Evolutionary conservation across 306 rosid species (phyloP).

Genomic region (Sindora glabra): DNA sequence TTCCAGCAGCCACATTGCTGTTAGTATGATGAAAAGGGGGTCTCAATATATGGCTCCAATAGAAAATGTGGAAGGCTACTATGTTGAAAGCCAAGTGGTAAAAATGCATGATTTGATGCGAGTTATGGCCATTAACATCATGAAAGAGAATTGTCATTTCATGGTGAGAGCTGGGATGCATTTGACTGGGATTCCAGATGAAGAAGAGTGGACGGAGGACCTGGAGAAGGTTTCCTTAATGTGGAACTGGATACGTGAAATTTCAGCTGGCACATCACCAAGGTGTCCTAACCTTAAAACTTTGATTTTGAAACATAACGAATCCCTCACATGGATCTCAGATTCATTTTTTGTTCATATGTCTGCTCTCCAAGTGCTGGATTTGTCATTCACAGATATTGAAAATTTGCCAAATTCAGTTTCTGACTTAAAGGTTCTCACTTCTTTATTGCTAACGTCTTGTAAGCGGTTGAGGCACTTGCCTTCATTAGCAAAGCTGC

Average conservation of each 20-base stretch:
- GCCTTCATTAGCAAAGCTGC: neutral
- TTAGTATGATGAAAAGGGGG: constrained; percentile 16
- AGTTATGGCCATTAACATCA: constrained; percentile 13
- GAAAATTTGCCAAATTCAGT: constrained; percentile 7
- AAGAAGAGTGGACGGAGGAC: constrained; percentile 10
- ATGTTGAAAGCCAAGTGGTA: neutral
- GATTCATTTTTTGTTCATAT: constrained; percentile 13
- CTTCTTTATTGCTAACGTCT: neutral
- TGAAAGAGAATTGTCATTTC: neutral
- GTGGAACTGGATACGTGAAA: constrained; percentile 4
- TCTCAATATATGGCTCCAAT: neutral
- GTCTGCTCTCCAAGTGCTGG: constrained; percentile 12
- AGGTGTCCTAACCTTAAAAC: constrained; percentile 15
- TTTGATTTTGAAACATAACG: neutral
- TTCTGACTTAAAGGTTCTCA: constrained; percentile 3
- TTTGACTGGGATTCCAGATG: constrained; percentile 9
- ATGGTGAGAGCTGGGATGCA: constrained; percentile 9
- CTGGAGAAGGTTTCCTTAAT: constrained; percentile 18
- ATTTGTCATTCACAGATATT: constrained; percentile 8
- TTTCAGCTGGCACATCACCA: neutral
- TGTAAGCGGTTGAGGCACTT: neutral
- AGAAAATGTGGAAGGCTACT: constrained; percentile 1
- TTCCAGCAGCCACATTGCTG: constrained; percentile 7
- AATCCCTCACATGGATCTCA: neutral
- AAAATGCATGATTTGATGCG: constrained; percentile 16